Evolutionary conservation across 306 rosid genomes (phyloP).

Genomic region (Prunus fruticosa): DNA sequence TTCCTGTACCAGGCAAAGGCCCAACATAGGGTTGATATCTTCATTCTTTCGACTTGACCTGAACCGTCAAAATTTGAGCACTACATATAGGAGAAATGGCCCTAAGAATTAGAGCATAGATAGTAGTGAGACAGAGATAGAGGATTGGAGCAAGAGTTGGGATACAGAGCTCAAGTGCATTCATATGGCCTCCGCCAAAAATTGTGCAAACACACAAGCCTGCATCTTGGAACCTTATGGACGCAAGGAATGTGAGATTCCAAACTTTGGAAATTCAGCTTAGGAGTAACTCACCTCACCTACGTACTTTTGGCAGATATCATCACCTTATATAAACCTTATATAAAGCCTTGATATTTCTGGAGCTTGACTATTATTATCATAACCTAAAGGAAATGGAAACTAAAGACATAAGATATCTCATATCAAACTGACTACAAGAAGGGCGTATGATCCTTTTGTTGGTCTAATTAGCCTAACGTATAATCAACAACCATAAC

Average conservation of each 20-base stretch:
- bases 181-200: not conserved
- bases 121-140: not conserved
- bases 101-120: not conserved
- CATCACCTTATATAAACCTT: not conserved
- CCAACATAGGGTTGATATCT: not conserved
- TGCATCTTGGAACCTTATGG: not conserved
- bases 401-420: not conserved
- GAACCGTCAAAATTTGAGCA: not conserved
- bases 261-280: not conserved
- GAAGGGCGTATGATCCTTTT: not conserved
- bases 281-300: too few species aligned
- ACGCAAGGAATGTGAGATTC: not conserved
- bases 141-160: not conserved
- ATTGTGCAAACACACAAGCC: not conserved
- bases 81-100: not conserved
- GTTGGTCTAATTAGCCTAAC: not conserved
- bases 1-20: not conserved
- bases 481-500: not conserved
- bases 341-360: not conserved
- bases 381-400: not conserved
- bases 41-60: not conserved
- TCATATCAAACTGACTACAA: not conserved
- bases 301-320: too few species aligned
- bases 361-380: not conserved
- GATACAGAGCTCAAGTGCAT: not conserved